Conservation (phyloP, 1,284 basidiomycete genomes). For the Spongispora temasekensis region DNA sequence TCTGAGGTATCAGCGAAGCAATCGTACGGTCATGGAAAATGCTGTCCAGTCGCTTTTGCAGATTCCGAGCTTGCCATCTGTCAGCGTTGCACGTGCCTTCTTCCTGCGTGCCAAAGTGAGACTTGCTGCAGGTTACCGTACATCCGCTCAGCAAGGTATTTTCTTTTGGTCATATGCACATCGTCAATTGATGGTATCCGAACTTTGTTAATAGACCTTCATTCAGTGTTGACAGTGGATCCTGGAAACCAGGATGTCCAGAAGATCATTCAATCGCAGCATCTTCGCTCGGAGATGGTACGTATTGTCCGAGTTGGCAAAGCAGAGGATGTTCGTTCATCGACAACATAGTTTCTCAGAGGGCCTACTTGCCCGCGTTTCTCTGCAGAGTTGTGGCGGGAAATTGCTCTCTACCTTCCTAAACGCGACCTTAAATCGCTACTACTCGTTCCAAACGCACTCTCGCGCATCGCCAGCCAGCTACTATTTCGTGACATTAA, state of each 20-base stretch:
- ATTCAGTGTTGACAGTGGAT: slow-evolving; percentile 62
- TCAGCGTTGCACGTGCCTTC: slow-evolving; percentile 58
- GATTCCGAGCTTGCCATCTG: slow-evolving; percentile 51
- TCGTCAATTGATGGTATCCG: too few species aligned
- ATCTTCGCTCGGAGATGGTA: slow-evolving; percentile 38
- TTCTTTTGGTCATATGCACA: too few species aligned
- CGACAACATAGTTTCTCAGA: slow-evolving; percentile 28
- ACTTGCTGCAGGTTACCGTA: slow-evolving; percentile 56
- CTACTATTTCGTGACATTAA: slow-evolving; percentile 65
- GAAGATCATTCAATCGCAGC: slow-evolving; percentile 49
- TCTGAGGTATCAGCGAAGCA: slow-evolving; percentile 37
- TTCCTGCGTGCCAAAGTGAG: slow-evolving; percentile 65
- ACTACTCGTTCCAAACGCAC: slow-evolving; percentile 61
- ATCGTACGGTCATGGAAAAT: slow-evolving; percentile 69
- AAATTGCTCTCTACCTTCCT: slow-evolving; percentile 63
- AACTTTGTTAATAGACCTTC: slow-evolving; percentile 49
- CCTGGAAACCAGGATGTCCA: slow-evolving; percentile 71
- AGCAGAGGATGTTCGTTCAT: neutral
- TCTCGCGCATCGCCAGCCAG: slow-evolving; percentile 69
- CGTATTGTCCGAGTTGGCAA: slow-evolving; percentile 1
- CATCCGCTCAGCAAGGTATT: slow-evolving; percentile 70
- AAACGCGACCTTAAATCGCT: slow-evolving; percentile 64
- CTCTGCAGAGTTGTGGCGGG: slow-evolving; percentile 70
- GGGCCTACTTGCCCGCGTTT: slow-evolving; percentile 44
- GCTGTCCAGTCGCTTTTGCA: slow-evolving; percentile 70